phyloP scores from a whole-genome alignment of 2,329 filamentous ascomycete genomes.

The Ramichloridium luteum region DNA sequence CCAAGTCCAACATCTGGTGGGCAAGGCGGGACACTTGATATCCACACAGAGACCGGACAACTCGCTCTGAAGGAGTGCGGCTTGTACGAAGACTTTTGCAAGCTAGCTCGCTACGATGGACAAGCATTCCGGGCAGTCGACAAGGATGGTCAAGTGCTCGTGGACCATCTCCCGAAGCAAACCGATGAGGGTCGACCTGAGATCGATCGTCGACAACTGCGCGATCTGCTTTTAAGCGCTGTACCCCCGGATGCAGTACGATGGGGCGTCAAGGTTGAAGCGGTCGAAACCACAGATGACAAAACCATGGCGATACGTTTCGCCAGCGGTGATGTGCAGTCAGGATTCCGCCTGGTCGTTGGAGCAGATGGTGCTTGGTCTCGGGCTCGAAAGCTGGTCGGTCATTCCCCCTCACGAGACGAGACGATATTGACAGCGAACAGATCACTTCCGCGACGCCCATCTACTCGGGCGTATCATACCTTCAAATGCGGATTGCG shows the following conservation, averaged over 20 bases:
- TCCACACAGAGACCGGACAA: constrained; percentile 21
- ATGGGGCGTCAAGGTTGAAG: constrained; percentile 23
- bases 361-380: constrained; percentile 40
- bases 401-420: constrained; percentile 4
- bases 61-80: constrained; percentile 21
- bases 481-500: constrained; percentile 19
- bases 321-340: constrained; percentile 20
- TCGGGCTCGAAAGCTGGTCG: constrained; percentile 24
- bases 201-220: constrained; percentile 29
- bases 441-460: constrained; percentile 26
- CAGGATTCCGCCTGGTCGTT: constrained; percentile 34
- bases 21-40: constrained; percentile 22
- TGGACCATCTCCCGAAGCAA: constrained; percentile 7
- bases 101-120: constrained; percentile 19
- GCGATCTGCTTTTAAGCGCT: constrained; percentile 26
- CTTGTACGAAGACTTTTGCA: constrained; percentile 19
- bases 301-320: constrained; percentile 18
- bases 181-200: constrained; percentile 27
- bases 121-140: constrained; percentile 12
- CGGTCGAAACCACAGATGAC: constrained; percentile 11
- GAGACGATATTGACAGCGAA: background rate
- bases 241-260: constrained; percentile 24
- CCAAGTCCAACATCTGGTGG: constrained; percentile 2
- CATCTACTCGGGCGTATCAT: constrained; percentile 25
- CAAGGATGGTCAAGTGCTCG: constrained; percentile 10